These are phyloP conservation scores for Colletotrichum trifolii DNA, from an alignment of 2,329 filamentous ascomycete genomes.

Conservation along the genomic window DNA sequence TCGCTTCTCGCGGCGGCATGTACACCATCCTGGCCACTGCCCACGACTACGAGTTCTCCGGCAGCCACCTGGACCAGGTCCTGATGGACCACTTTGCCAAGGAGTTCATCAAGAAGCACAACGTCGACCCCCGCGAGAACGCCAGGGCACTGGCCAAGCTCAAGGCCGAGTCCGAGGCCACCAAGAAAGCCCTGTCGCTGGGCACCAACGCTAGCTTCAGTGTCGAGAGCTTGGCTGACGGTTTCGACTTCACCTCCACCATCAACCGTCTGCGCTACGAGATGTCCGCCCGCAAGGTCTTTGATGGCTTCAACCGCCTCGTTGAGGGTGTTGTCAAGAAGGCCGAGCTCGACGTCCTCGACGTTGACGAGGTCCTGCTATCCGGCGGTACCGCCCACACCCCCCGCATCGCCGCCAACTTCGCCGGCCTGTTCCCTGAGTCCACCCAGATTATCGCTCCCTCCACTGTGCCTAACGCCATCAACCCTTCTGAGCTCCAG, in stretches of 20 bases:
- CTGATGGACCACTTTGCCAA: conserved; percentile 97
- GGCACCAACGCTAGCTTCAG: conserved; percentile 91
- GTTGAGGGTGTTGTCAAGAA: conserved; percentile 90
- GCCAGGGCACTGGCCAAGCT: conserved; percentile 88
- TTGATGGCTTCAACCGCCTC: conserved; percentile 87
- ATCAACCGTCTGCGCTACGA: conserved; percentile 96
- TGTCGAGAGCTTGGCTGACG: conserved; percentile 89
- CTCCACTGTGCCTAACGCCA: conserved; percentile 78
- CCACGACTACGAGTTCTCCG: conserved; percentile 95
- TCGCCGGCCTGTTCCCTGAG: conserved; percentile 83
- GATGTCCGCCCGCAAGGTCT: conserved; percentile 85
- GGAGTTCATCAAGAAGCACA: conserved; percentile 98
- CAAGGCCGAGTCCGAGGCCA: conserved; percentile 87
- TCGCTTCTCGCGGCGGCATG: conserved; percentile 93
- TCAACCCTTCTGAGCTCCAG: conserved; percentile 93
- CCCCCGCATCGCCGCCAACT: conserved; percentile 87
- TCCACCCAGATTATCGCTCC: conserved; percentile 84
- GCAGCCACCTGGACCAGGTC: conserved; percentile 86
- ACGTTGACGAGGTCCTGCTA: conserved; percentile 94
- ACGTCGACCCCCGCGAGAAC: conserved; percentile 85
- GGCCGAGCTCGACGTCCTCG: conserved; percentile 89
- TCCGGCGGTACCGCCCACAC: conserved; percentile 93
- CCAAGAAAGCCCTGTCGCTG: conserved; percentile 92
- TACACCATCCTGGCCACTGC: conserved; percentile 94
- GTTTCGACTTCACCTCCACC: conserved; percentile 89